Evolutionary conservation across 73 alveolate species (phyloP).

Genomic region (Tetrahymena thermophila): DNA sequence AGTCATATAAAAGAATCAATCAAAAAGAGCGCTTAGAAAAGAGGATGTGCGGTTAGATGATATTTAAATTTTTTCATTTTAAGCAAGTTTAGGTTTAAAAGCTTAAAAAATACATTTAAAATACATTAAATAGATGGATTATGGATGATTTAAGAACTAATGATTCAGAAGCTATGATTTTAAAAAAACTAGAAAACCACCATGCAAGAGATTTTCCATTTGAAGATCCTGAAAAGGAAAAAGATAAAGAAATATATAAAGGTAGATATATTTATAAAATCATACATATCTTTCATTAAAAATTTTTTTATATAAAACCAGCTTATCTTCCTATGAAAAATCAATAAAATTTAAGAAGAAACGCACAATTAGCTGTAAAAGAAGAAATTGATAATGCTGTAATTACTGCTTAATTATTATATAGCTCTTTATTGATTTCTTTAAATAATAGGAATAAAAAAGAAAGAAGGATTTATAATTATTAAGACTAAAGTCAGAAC

Average conservation of each 20-base stretch:
- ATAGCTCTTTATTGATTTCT: background rate
- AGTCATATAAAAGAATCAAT: background rate
- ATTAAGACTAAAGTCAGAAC: background rate
- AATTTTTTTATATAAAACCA: background rate
- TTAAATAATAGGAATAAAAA: background rate
- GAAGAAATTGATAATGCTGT: background rate
- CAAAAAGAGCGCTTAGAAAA: background rate
- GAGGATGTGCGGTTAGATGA: conserved; percentile 3
- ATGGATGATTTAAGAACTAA: background rate
- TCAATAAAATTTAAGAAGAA: background rate
- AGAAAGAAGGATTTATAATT: background rate
- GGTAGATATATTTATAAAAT: background rate
- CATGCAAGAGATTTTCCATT: background rate
- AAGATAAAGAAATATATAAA: background rate
- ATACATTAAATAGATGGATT: background rate
- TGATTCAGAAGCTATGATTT: background rate
- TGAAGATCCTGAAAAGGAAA: background rate
- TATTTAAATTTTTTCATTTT: background rate
- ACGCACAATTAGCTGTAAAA: background rate
- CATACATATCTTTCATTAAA: too few species aligned
- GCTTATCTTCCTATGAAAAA: background rate
- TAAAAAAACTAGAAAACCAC: background rate
- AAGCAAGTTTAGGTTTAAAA: background rate
- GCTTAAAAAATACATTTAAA: background rate
- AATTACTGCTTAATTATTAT: background rate